Conservation (phyloP, 2,329 filamentous ascomycete species). For the Curvularia sp. region DNA sequence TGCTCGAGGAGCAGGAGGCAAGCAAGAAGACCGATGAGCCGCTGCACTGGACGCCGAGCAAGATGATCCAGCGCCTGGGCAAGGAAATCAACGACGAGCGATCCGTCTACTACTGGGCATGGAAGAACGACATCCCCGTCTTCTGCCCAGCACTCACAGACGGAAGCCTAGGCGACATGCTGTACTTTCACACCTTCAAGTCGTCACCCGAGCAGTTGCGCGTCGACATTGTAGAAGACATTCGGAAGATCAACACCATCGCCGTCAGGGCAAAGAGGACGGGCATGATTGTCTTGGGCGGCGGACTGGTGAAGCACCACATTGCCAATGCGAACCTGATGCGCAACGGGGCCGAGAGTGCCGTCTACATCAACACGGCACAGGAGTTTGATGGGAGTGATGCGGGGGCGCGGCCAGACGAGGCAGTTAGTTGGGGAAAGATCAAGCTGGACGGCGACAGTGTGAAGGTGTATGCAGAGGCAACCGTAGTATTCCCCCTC, state of each 20-base stretch:
- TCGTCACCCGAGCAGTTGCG: conserved; percentile 79
- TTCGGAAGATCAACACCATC: conserved; percentile 90
- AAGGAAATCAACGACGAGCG: conserved; percentile 93
- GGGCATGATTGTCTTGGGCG: conserved; percentile 94
- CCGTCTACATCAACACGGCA: conserved; percentile 96
- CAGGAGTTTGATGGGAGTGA: conserved; percentile 98
- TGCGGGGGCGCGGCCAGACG: conserved; percentile 91
- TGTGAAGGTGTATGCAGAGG: conserved; percentile 81
- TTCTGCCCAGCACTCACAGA: conserved; percentile 97
- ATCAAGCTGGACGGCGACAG: conserved; percentile 87
- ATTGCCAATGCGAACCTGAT: conserved; percentile 98
- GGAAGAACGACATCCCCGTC: conserved; percentile 94
- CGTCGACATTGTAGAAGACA: conserved; percentile 92
- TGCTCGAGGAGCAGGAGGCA: conserved; percentile 92
- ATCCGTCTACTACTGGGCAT: conserved; percentile 97
- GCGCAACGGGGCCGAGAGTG: conserved; percentile 95
- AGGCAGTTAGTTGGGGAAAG: conserved; percentile 98
- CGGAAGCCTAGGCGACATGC: conserved; percentile 94
- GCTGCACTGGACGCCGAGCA: conserved; percentile 91
- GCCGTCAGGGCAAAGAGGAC: conserved; percentile 85
- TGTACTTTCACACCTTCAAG: conserved; percentile 98
- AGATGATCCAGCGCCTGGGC: conserved; percentile 86
- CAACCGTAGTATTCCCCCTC: conserved; percentile 71
- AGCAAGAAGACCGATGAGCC: conserved; percentile 71
- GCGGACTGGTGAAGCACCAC: conserved; percentile 96